Evolutionary conservation across 805 yeast species (phyloP).

Genomic region (Saccharomycopsis sp.): DNA sequence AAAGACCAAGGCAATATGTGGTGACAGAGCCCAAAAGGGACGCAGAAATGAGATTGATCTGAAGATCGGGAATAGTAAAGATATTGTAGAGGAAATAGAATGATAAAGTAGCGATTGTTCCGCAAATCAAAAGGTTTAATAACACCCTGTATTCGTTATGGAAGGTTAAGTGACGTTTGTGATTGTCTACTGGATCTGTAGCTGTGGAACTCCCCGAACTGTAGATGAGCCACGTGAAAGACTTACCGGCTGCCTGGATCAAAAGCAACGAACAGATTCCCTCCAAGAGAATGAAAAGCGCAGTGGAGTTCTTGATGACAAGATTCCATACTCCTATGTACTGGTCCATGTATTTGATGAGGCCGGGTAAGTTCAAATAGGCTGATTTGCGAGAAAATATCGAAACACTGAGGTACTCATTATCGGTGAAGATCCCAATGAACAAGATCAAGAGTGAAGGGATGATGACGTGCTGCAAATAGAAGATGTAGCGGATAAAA

Average conservation of each 20-base stretch:
- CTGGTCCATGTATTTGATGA: conserved; percentile 36
- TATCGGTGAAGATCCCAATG: conserved; percentile 44
- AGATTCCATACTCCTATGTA: conserved; percentile 51
- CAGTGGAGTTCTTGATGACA: conserved; percentile 73
- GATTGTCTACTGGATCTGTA: conserved; percentile 3
- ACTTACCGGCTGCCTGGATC: conserved; percentile 89
- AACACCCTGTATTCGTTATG: conserved; percentile 73
- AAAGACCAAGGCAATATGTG: conserved; percentile 66
- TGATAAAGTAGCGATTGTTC: conserved; percentile 68
- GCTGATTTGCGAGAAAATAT: conserved; percentile 3
- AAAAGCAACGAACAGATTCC: conserved; percentile 88
- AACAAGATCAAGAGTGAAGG: conserved; percentile 76
- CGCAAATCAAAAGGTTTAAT: conserved; percentile 61
- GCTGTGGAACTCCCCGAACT: conserved; percentile 14
- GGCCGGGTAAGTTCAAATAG: conserved; percentile 16
- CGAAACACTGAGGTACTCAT: conserved; percentile 23
- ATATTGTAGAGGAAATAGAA: conserved; percentile 77
- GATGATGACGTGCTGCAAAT: conserved; percentile 72
- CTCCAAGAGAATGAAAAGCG: conserved; percentile 81
- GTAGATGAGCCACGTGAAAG: conserved; percentile 58
- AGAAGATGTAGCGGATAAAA: conserved; percentile 46
- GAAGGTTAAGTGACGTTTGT: conserved; percentile 30
- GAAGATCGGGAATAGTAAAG: conserved; percentile 63
- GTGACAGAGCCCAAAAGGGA: conserved; percentile 81
- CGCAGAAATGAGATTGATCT: conserved; percentile 66